Conservation (phyloP, 805 yeast species). For the Torulaspora quercuum region DNA sequence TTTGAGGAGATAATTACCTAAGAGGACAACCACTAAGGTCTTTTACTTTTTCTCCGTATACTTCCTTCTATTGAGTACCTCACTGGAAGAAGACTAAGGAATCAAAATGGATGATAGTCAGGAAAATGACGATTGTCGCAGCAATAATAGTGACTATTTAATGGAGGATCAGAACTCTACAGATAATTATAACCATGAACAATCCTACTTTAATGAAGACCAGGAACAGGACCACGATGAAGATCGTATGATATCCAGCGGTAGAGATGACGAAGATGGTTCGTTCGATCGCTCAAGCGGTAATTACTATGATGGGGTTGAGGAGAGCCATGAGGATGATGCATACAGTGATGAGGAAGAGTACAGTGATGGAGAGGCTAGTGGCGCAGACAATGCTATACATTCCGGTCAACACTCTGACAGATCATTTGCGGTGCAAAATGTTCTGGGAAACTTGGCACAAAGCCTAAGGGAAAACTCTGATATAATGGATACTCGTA, state of each 20-base stretch:
- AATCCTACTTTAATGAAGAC: constrained; percentile 11
- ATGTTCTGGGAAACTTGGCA: constrained; percentile 19
- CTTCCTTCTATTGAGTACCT: too few species aligned
- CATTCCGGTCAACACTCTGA: constrained; percentile 22
- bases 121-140: constrained; percentile 10
- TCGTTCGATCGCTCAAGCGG: constrained; percentile 10
- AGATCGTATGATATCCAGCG: constrained; percentile 5
- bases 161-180: constrained; percentile 14
- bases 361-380: constrained; percentile 31
- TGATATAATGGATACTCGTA: constrained; percentile 2
- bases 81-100: background rate
- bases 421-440: constrained; percentile 15
- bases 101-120: constrained; percentile 6
- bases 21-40: too few species aligned
- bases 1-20: too few species aligned
- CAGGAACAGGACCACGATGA: constrained; percentile 14
- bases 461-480: constrained; percentile 3
- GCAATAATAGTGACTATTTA: constrained; percentile 16
- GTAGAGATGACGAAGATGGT: constrained; percentile 15
- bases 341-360: constrained; percentile 25
- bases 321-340: constrained; percentile 25
- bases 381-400: constrained; percentile 15
- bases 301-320: constrained; percentile 19
- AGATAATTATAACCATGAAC: constrained; percentile 12
- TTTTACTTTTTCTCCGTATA: too few species aligned